Evolutionary conservation across 495 filamentous ascomycete species (phyloP).

Genomic region (Achaetomiella virescens): DNA sequence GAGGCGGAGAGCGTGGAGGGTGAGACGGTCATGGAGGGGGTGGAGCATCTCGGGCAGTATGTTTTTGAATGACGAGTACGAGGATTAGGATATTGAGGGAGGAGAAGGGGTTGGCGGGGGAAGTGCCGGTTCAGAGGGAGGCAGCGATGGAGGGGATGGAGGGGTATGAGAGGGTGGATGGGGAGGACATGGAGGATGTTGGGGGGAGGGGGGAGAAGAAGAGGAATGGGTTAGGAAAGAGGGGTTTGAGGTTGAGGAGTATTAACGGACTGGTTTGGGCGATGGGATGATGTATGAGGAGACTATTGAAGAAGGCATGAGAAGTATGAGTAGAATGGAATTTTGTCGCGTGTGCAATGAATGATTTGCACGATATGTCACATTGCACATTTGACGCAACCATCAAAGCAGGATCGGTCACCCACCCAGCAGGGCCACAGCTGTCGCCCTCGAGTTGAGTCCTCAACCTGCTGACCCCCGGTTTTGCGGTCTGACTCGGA

Average conservation of each 20-base stretch:
- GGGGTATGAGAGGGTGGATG: too few species aligned
- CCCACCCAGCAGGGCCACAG: too few species aligned
- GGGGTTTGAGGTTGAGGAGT: slow-evolving; percentile 32
- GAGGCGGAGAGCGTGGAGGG: slow-evolving; percentile 34
- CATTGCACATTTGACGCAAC: too few species aligned
- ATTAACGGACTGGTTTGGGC: neutral
- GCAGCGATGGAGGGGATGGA: slow-evolving; percentile 29
- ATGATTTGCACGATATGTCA: too few species aligned
- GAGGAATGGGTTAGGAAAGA: slow-evolving; percentile 19
- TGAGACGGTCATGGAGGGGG: slow-evolving; percentile 69
- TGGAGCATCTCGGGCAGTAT: slow-evolving; percentile 95
- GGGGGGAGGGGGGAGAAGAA: slow-evolving; percentile 37
- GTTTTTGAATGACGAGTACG: slow-evolving; percentile 94
- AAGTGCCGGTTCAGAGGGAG: slow-evolving; percentile 13
- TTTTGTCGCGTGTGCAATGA: too few species aligned
- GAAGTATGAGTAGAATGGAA: neutral
- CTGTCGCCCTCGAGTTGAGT: too few species aligned
- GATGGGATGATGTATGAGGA: neutral
- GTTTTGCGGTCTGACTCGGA: too few species aligned
- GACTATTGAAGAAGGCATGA: neutral
- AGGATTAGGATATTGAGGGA: slow-evolving; percentile 54
- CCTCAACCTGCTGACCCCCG: too few species aligned
- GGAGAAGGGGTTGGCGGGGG: slow-evolving; percentile 33
- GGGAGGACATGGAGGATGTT: slow-evolving; percentile 35
- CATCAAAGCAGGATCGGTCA: too few species aligned